A percentile compares a stretch with the other conserved stretches of the same genome.
These are phyloP conservation scores for Russula griseocarnosa DNA, from an alignment of 768 basidiomycete species.

Conservation along the genomic window DNA sequence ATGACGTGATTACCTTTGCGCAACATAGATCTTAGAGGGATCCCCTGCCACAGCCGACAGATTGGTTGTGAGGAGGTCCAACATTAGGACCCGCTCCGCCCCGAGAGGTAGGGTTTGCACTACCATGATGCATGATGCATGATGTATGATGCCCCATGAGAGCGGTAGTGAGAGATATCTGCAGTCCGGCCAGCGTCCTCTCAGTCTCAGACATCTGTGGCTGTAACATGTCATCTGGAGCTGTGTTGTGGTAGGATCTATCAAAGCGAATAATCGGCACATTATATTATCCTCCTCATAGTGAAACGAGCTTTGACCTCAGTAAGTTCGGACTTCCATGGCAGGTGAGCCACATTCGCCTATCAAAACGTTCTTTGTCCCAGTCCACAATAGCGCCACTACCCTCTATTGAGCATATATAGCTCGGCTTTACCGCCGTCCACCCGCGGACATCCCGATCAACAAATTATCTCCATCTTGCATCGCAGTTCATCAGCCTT, in stretches of 20 bases:
- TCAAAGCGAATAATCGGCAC: too few relatives aligned
- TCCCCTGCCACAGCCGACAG: too few relatives aligned
- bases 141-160: too few relatives aligned
- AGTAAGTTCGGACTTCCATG: not conserved
- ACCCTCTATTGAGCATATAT: not conserved
- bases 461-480: not conserved
- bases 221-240: not conserved
- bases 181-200: too few relatives aligned
- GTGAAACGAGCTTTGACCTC: not conserved
- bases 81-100: too few relatives aligned
- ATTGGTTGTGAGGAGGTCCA: too few relatives aligned
- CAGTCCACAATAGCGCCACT: not conserved
- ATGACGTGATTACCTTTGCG: not conserved
- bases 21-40: too few relatives aligned
- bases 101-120: not conserved
- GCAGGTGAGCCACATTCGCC: not conserved
- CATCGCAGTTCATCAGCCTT: not conserved
- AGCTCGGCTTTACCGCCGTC: not conserved
- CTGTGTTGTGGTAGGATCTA: not conserved
- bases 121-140: not conserved
- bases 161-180: too few relatives aligned
- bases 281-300: not conserved
- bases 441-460: not conserved
- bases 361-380: not conserved
- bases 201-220: not conserved